Evolutionary conservation across 208 protist species (phyloP).

Genomic region (Crithidia thermophila): DNA sequence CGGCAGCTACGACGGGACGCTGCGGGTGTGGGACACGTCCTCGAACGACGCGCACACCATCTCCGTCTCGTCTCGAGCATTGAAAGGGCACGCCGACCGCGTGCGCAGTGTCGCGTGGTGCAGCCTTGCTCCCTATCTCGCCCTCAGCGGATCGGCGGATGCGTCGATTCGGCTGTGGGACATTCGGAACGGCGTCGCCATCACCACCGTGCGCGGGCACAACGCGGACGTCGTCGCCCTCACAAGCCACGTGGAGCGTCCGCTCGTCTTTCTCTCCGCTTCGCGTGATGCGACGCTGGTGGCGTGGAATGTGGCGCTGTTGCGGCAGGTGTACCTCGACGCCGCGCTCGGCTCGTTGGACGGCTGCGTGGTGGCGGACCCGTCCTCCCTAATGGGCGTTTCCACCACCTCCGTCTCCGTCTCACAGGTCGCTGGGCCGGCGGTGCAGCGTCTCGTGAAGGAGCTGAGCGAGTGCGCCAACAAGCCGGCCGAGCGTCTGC

Average conservation of each 20-base stretch:
- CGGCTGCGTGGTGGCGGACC: conserved; percentile 54
- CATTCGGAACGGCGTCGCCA: conserved; percentile 59
- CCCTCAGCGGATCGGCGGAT: conserved; percentile 82
- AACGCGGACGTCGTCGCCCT: conserved; percentile 87
- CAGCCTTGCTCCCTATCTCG: conserved; percentile 81
- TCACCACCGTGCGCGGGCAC: conserved; percentile 82
- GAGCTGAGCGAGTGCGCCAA: conserved; percentile 54
- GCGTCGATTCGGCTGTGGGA: conserved; percentile 92
- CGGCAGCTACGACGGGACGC: conserved; percentile 86
- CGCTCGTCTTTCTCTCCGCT: conserved; percentile 89
- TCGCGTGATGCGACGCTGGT: conserved; percentile 88
- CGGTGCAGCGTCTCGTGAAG: conserved; percentile 57
- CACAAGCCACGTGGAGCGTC: conserved; percentile 78
- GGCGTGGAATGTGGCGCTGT: conserved; percentile 81
- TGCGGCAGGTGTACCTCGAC: conserved; percentile 72
- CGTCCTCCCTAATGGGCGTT: conserved; percentile 49
- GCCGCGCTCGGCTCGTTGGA: conserved; percentile 73
- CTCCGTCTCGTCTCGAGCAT: conserved; percentile 63
- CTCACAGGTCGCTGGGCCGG: conserved; percentile 46
- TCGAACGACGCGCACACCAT: conserved; percentile 64
- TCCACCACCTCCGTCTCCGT: conserved; percentile 39
- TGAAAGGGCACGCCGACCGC: conserved; percentile 77
- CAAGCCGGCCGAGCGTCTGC: conserved; percentile 60
- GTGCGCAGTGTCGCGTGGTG: conserved; percentile 86
- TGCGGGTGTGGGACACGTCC: conserved; percentile 91